Base-by-base conservation (phyloP, 2,329 filamentous ascomycete species). In the Arachnomyces sp. region DNA sequence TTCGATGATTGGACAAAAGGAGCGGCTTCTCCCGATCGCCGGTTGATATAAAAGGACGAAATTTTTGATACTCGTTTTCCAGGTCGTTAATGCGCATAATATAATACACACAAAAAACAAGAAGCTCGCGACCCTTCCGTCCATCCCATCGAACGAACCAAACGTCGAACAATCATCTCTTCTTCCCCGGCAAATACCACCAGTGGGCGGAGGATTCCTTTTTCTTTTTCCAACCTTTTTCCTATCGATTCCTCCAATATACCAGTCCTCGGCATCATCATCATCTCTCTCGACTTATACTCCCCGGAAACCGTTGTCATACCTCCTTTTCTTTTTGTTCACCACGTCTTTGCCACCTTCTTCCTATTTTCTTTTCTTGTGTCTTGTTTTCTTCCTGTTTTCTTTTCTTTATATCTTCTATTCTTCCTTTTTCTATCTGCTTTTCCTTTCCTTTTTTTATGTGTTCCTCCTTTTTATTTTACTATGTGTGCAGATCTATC, bases 381-480 rank as follows among this genome's bases (percentile, higher is more conserved):
- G 17, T 33, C 39, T 35, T 41, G 31, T 32, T 31, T 38, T 40
- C 36, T 14, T 42, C 39, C 7, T 25, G 31, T 39, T 44, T 42
- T 39, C 36, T 43, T 30, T 32, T 36, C 34, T 38, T 31, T 36
- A 28, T 44, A n/a, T 38, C 17, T 41, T 33, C 12, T 37, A 30
- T 38, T 7, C 17, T 44, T 32, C 15, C 29, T 12, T 14, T 38
- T 43, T 37, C 31, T 34, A n/a, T 28, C 34, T 39, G 36, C 18
- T 40, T 28, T 31, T 35, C 42, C 38, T 46, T 32, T 46, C 42
- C 39, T 47, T 51, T 29, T 38, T 34, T 34, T 55, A 51, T 48
- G 50, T 53, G 50, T 50, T 43, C 49, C 53, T 49, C 53, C 30
- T 18, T 13, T 39, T 38, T 43, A 38, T 38, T 39, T 37, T 49